Base-by-base conservation (phyloP, 1,284 basidiomycete genomes). In the Cryptococcus sp. region DNA sequence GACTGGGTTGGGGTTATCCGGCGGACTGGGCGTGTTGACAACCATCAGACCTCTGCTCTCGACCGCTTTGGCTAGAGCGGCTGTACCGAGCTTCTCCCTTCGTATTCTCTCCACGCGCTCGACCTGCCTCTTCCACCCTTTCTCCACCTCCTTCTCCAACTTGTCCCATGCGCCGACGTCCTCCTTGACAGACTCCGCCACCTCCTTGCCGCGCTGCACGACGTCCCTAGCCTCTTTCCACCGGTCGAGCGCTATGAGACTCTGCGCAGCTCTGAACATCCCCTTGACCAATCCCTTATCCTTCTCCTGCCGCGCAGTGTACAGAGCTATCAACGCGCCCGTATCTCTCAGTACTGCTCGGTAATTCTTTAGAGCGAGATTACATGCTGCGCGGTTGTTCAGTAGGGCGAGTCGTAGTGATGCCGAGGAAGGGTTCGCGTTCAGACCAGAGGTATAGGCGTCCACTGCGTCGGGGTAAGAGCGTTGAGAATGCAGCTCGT, bases 301-400 rank as follows among this genome's bases (percentile, higher is more conserved):
- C 27, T 20, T 50, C n/a, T 45, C 42, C 13, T 48, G 46, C 48
- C 53, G 45, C 11, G 57, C 38, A 0, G 82, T 75, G 66, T 89
- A 89, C 13, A 86, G 62, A 0, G 76, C 78, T 43, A 97, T 82
- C 1, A 88, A 89, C 45, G 80, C 83, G 1, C 89, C 89, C 66
- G 90, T 91, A 75, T 97, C 94, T 61, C 85, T 83, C 50, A 98
- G 82, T 1, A 90, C 91, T 19, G 84, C 84, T 3, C 92, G 88
- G 69, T 88, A 91, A 76, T 98, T 98, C 75, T 90, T 92, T 91
- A 67, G 83, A 71, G 93, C 91, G 8, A 98, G 81, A 73, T 98
- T 93, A 63, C 90, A 93, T 3, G 93, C 94, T 1, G 95, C 93
- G 42, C 93, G 85, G 78, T 99, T 99, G 71, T 89, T 88, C 51